Base-by-base conservation (phyloP, 225 moss, liverwort and hornwort species). In the Marchantia polymorpha region DNA sequence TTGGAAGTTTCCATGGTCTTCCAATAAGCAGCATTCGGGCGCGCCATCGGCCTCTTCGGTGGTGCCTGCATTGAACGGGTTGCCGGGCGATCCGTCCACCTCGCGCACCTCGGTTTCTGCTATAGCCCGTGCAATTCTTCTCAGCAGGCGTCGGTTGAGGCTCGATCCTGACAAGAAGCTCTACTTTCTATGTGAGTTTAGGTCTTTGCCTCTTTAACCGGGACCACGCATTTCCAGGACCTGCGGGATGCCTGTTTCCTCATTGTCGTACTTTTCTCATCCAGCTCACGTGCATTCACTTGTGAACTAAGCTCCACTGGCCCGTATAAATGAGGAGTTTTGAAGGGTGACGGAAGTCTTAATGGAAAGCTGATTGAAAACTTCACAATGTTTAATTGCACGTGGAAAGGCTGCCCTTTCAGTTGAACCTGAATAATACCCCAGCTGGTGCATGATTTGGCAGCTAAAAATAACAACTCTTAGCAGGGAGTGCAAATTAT, bases 101-200 rank as follows among this genome's bases (percentile, higher is more conserved):
- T 88, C 95, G 63, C 92, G 93, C 14, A 85, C 89, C 0, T 80
- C 90, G 10, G 83, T 92, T 68, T 84, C 86, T 19, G 86, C 88
- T 46, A 91, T 96, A 13, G 89, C 90, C 79, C 90, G 90, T 61
- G 89, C 91, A 63, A 85, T 89, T 77, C 87, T 89, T 77, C 89
- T 94, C 75, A 89, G 81, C 49, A 85, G 89, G 69, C 83, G 87
- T 39, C 90, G 93, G 16, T 83, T 93, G 20, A 77, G 83, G 58
- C 88, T 95, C 30, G 95, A 93, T 82, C 92, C 95, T 10, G 89
- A 92, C 60, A 90, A 87, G 83, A 90, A 93, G 84, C 82, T 95
- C 7, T 86, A 83, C 60, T 95, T 95, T 60, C 83, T 92, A 0
- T 84, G 95, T 95, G 69, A 92, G 95, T 92, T 75, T 27, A 74